These are phyloP conservation scores for Fusarium pseudoanthophilum DNA, from an alignment of 2,329 filamentous ascomycete genomes.

Conservation along the genomic window DNA sequence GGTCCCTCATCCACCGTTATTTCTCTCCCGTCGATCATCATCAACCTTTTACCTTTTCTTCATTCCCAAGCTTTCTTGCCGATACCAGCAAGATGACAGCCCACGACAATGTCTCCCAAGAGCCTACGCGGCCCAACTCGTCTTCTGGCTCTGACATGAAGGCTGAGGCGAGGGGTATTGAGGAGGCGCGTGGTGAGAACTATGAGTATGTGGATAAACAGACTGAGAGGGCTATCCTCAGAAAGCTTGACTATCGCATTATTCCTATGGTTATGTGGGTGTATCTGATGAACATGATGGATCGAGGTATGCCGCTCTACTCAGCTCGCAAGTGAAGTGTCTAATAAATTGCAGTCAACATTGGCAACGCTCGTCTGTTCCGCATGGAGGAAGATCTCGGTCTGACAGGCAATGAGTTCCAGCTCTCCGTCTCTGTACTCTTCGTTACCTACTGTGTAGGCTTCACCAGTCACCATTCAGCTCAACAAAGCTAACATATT, in stretches of 20 bases:
- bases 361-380: conserved; percentile 69
- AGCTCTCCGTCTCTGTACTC: conserved; percentile 60
- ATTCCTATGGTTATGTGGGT: conserved; percentile 48
- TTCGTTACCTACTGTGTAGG: conserved; percentile 56
- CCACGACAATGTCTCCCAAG: conserved; percentile 6
- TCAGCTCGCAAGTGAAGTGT: fast-evolving
- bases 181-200: conserved; percentile 29
- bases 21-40: not conserved
- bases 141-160: conserved; percentile 32
- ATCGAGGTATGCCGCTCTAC: conserved; percentile 42
- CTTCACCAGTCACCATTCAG: not conserved
- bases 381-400: conserved; percentile 63
- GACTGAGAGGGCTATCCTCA: conserved; percentile 34
- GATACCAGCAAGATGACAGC: conserved; percentile 10
- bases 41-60: not conserved
- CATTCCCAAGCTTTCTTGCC: not conserved
- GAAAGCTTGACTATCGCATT: conserved; percentile 49
- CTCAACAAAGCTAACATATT: not conserved
- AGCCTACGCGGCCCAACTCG: conserved; percentile 22
- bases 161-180: conserved; percentile 16
- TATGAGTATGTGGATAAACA: conserved; percentile 33
- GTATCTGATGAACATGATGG: conserved; percentile 51
- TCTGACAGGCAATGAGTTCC: conserved; percentile 66
- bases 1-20: not conserved
- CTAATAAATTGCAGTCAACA: conserved; percentile 66